Evolutionary conservation across 1,139 yeast species (phyloP), one percentile per base, ranked within the genome.

Genomic region (Nematodospora anomalae): DNA sequence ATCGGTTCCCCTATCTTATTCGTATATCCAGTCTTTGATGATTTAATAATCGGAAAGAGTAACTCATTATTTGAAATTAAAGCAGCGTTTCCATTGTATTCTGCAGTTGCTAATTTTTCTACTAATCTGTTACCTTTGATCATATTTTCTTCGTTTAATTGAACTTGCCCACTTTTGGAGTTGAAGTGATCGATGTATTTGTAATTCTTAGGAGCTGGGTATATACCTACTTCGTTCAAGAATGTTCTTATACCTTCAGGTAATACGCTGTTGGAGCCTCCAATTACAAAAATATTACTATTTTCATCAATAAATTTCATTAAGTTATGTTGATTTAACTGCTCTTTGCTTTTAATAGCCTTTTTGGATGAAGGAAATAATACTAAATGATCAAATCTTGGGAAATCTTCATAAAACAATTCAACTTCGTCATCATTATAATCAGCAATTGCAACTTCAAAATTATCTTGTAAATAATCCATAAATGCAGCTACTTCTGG

Each of bases 161-260:
- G 40, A 16, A 63, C 63, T 22, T 54, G 60, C n/a, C 53, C 50
- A 23, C 58, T 64, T 14, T 53, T 42, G 10, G 29, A 15, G 22
- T 36, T 36, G 61, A 87, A 88, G 57, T 85, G 84, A 59, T 89
- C 96, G 9, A 73, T 62, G 38, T 83, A 66, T 42, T 68, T 61
- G 58, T 78, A 82, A 35, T 80, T 83, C 55, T 80, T 83, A 40
- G 96, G 95, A 28, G 95, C 75, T 42, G 96, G 87, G 52, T 72
- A 78, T 36, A 94, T 81, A 20, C 96, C 98, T 48, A 89, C 63
- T 58, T 90, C 90, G 50, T 81, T 79, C 51, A 87, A 73, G 51
- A 84, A 83, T 4, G 74, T 64, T 43, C 89, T 76, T 22, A 83
- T 62, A 15, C 83, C 76, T 32, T 84, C 89, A 20, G 94, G 86